Percentiles rank a stretch among this genome's conserved stretches.
Evolutionary conservation across 163 green algal genomes (phyloP).

Genomic region (Picocystis sp.): DNA sequence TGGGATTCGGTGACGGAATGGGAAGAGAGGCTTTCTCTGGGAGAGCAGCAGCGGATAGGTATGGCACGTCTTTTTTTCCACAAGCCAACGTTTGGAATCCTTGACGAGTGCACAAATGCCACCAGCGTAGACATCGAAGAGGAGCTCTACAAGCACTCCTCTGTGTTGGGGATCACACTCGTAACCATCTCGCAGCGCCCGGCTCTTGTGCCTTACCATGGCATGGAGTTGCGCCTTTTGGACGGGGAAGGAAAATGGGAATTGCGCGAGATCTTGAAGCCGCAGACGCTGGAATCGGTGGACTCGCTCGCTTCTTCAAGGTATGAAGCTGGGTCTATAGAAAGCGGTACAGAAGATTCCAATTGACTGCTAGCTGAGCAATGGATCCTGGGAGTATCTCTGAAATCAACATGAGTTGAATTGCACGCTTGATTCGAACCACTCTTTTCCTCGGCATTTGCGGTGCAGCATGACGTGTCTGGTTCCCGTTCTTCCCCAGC

Average conservation of each 20-base stretch:
- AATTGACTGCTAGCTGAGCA: too few species aligned
- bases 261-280: slow-evolving; percentile 11
- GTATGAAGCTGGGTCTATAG: too few species aligned
- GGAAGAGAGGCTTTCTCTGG: slow-evolving; percentile 37
- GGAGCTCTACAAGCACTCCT: slow-evolving; percentile 27
- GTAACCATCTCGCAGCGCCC: slow-evolving; percentile 44
- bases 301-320: too few species aligned
- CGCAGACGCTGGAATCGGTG: too few species aligned
- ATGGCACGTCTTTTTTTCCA: slow-evolving; percentile 70
- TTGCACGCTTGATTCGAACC: too few species aligned
- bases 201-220: slow-evolving; percentile 35
- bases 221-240: slow-evolving; percentile 30
- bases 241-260: slow-evolving; percentile 39
- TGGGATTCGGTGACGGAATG: slow-evolving; percentile 26
- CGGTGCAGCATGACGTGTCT: too few species aligned
- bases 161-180: slow-evolving; percentile 30
- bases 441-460: too few species aligned
- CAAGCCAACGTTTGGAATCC: slow-evolving; percentile 29
- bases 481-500: too few species aligned
- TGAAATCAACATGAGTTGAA: too few species aligned
- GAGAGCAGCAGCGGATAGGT: slow-evolving; percentile 63
- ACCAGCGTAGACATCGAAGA: slow-evolving; percentile 54
- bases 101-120: slow-evolving; percentile 69
- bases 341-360: too few species aligned
- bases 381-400: too few species aligned